Evolutionary conservation across 148 eudicot genomes (phyloP).

Genomic region (Rhododendron vialii): DNA sequence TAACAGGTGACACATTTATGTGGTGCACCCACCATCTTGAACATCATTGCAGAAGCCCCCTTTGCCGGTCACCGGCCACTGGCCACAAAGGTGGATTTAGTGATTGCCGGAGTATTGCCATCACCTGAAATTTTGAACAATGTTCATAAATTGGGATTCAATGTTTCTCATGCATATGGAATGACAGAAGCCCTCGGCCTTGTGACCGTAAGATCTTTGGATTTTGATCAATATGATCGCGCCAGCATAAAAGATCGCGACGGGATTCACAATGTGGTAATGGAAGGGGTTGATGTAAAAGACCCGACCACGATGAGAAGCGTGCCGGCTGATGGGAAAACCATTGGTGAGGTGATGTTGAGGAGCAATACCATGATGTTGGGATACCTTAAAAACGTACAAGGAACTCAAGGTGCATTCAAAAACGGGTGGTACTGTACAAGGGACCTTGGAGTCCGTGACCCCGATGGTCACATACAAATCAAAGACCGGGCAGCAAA

Average conservation of each 20-base stretch:
- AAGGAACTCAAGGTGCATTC: slow-evolving; percentile 25
- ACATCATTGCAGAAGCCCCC: slow-evolving; percentile 35
- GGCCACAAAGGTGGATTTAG: slow-evolving; percentile 28
- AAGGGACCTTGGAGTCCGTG: slow-evolving; percentile 25
- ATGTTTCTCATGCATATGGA: no score
- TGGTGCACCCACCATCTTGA: slow-evolving; percentile 56
- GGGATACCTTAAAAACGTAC: slow-evolving; percentile 29
- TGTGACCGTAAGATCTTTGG: slow-evolving; percentile 2
- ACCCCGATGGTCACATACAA: slow-evolving; percentile 19
- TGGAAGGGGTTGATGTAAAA: slow-evolving; percentile 37
- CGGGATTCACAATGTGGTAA: slow-evolving; percentile 13
- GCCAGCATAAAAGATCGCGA: neutral
- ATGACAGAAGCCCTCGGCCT: slow-evolving; percentile 43
- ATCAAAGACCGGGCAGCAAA: slow-evolving; percentile 27
- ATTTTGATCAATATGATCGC: neutral
- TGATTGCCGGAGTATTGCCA: slow-evolving; percentile 60
- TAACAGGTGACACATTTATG: slow-evolving; percentile 38
- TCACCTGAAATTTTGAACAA: no score
- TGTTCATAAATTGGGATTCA: no score
- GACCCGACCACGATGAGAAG: slow-evolving; percentile 29
- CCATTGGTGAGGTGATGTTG: slow-evolving; percentile 36
- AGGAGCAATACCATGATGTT: slow-evolving; percentile 33
- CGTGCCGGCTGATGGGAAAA: slow-evolving; percentile 32
- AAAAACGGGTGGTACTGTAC: slow-evolving; percentile 35
- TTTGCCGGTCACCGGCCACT: slow-evolving; percentile 11